Evolutionary conservation across 179 eudicot species (phyloP).

Genomic region (Nepenthes alata): DNA sequence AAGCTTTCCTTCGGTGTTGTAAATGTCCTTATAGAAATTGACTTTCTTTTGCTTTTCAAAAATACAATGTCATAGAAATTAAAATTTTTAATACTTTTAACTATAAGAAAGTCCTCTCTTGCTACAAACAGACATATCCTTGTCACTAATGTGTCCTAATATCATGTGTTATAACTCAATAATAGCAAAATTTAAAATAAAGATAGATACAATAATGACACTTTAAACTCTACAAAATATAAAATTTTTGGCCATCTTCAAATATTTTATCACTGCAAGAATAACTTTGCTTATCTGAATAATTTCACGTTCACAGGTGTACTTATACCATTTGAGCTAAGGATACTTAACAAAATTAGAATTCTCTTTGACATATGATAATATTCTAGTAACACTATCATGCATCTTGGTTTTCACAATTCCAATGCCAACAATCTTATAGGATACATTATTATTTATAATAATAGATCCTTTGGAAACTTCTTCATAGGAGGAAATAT

Average conservation of each 20-base stretch:
- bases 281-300: neutral
- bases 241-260: neutral
- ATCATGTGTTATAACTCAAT: neutral
- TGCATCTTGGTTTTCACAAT: neutral
- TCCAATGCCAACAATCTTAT: neutral
- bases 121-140: neutral
- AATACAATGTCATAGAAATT: neutral
- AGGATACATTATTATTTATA: neutral
- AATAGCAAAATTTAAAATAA: neutral
- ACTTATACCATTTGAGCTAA: neutral
- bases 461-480: neutral
- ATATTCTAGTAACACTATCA: neutral
- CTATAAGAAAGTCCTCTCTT: neutral
- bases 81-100: neutral
- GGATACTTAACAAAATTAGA: neutral
- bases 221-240: neutral
- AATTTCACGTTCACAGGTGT: neutral
- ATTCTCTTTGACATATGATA: neutral
- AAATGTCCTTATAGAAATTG: neutral
- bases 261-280: neutral
- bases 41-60: neutral
- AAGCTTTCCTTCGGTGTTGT: neutral
- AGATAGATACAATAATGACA: neutral
- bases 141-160: neutral
- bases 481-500: neutral